Base-by-base conservation (phyloP, 2,329 filamentous ascomycete genomes). In the Geosmithia putterillii region DNA sequence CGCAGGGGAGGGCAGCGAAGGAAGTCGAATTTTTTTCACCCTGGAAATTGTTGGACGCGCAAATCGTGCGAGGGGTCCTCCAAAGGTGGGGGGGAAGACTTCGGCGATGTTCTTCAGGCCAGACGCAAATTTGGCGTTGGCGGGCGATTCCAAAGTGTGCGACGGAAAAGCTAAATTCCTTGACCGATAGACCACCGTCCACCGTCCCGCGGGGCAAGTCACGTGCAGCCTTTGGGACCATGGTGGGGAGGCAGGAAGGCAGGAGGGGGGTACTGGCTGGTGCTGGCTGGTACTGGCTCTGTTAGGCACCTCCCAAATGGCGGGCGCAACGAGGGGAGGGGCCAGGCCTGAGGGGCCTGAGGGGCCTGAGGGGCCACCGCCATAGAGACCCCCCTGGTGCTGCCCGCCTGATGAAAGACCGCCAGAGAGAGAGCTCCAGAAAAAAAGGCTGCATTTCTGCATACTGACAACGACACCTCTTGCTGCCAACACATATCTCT, bases 111-210 rank as follows among this genome's bases (percentile, higher is more conserved):
- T 25, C 18, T 12, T 15, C 14, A 14, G n/a, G 14, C 17, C 23
- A 40, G 22, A 28, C 52, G 54, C 54, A 61, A 64, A 64, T 63
- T 64, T 64, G 59, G 54, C 57, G 56, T 58, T 61, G 28, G 28
- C 52, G 52, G 54, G 50, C 51, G 50, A 54, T 55, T 60, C 51
- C 48, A 62, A 63, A 59, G 62, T 64, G 62, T 57, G 61, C 57
- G 54, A 52, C 60, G 62, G 61, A 63, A 55, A 61, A 62, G 54
- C 50, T 51, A 63, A 64, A 50, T 60, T 61, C 60, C 58, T 55
- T 43, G 37, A 44, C 59, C 59, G 59, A 48, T 46, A 46, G 49
- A n/a, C 20, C 20, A 48, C 48, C 48, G 47, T 45, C 20, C 20
- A 48, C 48, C 48, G 47, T 45, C 42, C 46, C 51, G 61, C 61